Conservation (phyloP, 2,329 filamentous ascomycete species). For the Colletotrichum lentis region DNA sequence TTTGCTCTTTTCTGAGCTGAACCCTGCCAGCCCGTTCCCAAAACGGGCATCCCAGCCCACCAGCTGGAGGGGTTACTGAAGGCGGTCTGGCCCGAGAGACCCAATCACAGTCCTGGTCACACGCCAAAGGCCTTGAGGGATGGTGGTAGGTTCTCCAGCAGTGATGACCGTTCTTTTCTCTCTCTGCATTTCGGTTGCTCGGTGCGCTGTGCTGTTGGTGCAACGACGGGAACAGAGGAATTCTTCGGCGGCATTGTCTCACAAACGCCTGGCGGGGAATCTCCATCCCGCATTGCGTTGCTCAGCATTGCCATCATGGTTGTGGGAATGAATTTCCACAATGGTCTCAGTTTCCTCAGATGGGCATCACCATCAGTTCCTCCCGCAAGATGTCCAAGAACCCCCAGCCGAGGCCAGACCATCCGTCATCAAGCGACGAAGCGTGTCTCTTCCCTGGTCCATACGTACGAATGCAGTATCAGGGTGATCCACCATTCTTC, state of each 20-base stretch:
- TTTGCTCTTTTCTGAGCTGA: slow-evolving; percentile 25
- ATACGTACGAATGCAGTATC: not conserved
- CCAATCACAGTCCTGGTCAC: slow-evolving; percentile 28
- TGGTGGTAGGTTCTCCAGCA: slow-evolving; percentile 17
- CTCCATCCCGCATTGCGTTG: too few species aligned
- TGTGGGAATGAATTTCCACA: slow-evolving; percentile 4
- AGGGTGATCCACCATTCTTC: not conserved
- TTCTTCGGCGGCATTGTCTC: slow-evolving; percentile 10
- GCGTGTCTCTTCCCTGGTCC: not conserved
- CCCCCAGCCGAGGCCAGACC: not conserved
- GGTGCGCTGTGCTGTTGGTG: slow-evolving; percentile 9
- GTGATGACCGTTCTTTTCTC: not conserved
- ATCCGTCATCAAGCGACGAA: not conserved
- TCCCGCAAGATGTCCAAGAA: slow-evolving; percentile 1
- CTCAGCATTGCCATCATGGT: not conserved
- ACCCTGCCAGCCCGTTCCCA: slow-evolving; percentile 25
- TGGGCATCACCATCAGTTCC: not conserved
- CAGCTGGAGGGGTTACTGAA: slow-evolving; percentile 21
- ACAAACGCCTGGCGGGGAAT: slow-evolving; percentile 9
- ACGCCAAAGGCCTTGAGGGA: not conserved
- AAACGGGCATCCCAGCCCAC: slow-evolving; percentile 29
- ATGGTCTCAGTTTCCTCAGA: not conserved
- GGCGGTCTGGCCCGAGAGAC: slow-evolving; percentile 25
- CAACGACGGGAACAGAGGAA: slow-evolving; percentile 26
- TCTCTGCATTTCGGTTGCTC: not conserved